Percentiles rank a stretch among this genome's conserved stretches.
Evolutionary conservation across 768 basidiomycete genomes (phyloP).

Genomic region (Neoboletus subvelutipes): DNA sequence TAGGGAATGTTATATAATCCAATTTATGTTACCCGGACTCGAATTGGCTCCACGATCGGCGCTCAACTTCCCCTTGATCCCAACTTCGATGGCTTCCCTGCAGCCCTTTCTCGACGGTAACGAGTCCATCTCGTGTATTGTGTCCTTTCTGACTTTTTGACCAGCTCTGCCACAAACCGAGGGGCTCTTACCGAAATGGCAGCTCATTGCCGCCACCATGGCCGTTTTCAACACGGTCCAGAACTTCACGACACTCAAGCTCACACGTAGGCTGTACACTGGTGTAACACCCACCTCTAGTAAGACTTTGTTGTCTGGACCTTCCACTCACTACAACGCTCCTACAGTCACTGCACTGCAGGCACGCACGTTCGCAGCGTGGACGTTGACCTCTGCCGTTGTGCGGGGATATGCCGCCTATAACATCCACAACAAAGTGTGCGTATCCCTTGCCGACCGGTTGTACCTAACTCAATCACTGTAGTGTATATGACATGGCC

Average conservation of each 20-base stretch:
- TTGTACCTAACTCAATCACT: slow-evolving; percentile 11
- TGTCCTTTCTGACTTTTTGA: not conserved
- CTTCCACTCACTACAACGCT: not conserved
- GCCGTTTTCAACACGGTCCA: slow-evolving; percentile 87
- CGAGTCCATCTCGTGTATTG: not conserved
- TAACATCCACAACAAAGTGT: slow-evolving; percentile 82
- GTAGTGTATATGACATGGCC: slow-evolving; percentile 86
- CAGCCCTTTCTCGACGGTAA: slow-evolving; percentile 28
- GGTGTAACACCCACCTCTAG: slow-evolving; percentile 40
- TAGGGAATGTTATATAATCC: slow-evolving; percentile 32
- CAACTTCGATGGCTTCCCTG: slow-evolving; percentile 7
- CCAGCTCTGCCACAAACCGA: slow-evolving; percentile 61
- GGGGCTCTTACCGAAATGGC: slow-evolving; percentile 86
- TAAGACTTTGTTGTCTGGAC: slow-evolving; percentile 16
- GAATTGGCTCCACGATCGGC: slow-evolving; percentile 19
- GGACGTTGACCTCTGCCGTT: slow-evolving; percentile 85
- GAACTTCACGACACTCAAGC: slow-evolving; percentile 72
- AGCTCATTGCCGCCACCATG: slow-evolving; percentile 72
- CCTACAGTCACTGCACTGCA: slow-evolving; percentile 78
- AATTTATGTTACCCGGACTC: not conserved
- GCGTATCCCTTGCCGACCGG: slow-evolving; percentile 26
- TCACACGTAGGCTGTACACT: slow-evolving; percentile 78
- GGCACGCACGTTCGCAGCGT: slow-evolving; percentile 85
- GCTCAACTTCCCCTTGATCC: not conserved
- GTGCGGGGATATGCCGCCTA: slow-evolving; percentile 89